These are phyloP conservation scores for Agrostemma githago DNA, from an alignment of 148 eudicot species.

Conservation along the genomic window DNA sequence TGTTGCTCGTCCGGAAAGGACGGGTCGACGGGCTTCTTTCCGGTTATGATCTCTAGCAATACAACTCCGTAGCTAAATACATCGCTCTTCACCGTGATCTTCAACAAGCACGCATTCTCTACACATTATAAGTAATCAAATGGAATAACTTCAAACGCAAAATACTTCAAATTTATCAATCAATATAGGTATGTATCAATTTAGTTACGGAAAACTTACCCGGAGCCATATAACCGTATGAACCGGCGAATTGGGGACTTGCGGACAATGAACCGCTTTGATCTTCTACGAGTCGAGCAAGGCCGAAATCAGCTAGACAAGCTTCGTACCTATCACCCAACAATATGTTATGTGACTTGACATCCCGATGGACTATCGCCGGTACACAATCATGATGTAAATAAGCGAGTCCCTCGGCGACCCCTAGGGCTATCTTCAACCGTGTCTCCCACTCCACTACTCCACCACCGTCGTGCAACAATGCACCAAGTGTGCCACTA, in stretches of 20 bases:
- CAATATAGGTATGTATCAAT: not conserved
- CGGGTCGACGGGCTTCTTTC: conserved; percentile 66
- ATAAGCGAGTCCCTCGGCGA: conserved; percentile 82
- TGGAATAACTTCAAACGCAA: not conserved
- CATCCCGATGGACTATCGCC: conserved; percentile 76
- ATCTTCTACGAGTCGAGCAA: conserved; percentile 72
- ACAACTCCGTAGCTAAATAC: conserved; percentile 93
- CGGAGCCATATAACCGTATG: conserved; percentile 92
- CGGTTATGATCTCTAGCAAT: conserved; percentile 65
- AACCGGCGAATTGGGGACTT: conserved; percentile 75
- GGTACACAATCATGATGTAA: conserved; percentile 88
- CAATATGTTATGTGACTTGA: conserved; percentile 75
- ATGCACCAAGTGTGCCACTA: conserved; percentile 59
- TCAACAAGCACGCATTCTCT: conserved; percentile 63
- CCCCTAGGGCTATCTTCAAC: conserved; percentile 75
- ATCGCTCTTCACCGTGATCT: conserved; percentile 73
- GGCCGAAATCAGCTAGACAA: conserved; percentile 84
- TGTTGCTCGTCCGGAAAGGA: conserved; percentile 57
- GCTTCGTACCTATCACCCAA: conserved; percentile 80
- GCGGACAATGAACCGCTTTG: conserved; percentile 48
- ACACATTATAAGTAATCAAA: conserved; percentile 17
- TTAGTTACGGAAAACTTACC: conserved; percentile 37
- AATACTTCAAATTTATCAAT: too few species aligned
- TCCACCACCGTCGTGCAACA: conserved; percentile 49
- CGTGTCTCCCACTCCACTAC: conserved; percentile 66